Base-by-base conservation (phyloP, 2,329 filamentous ascomycete species). In the Aureobasidium sp. region DNA sequence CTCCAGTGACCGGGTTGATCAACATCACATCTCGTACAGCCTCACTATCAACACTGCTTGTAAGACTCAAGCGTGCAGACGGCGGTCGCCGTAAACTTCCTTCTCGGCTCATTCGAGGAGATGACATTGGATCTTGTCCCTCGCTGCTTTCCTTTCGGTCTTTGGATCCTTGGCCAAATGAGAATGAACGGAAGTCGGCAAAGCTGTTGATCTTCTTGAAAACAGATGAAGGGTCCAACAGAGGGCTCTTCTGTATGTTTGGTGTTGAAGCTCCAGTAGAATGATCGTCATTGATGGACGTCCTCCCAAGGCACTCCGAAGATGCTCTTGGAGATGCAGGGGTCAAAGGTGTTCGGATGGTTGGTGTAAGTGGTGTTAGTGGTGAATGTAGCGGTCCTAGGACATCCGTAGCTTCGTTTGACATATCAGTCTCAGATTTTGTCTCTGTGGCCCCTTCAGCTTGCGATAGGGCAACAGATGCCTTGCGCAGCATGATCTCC, bases 1-100 rank as follows among this genome's bases (percentile, higher is more conserved):
- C 52, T 24, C 52, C 52, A 40, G 52, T 54, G n/a, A 54, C 25
- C 8, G 52, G 41, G n/a, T 54, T 54, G 34, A 54, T 21, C 8
- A 54, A 42, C 30, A 54, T 41, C 12, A 54, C 32, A 7, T 54
- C 41, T 16, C 34, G 16, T n/a, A 24, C n/a, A 6, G 6, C n/a
- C 11, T 34, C 48, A 10, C n/a, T 12, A 1, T 34, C 6, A 14
- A 27, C 11, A 19, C 25, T 51, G 19, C 25, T 34, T 3, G 17
- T 22, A 16, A 40, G 10, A 19, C 48, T 41, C 5, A 41, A 6
- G 2, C 29, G 48, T 12, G 48, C 48, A 5, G 37, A 51, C 10
- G 48, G 25, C 2, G 48, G 48, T 24, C 48, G 27, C 6, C 41
- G 27, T 4, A 40, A 32, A n/a, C 27, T 22, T 10, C 30, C n/a